Percentiles rank a stretch among this genome's conserved stretches.
Evolutionary conservation across 768 basidiomycete species (phyloP).

Genomic region (Suillus alpinus): DNA sequence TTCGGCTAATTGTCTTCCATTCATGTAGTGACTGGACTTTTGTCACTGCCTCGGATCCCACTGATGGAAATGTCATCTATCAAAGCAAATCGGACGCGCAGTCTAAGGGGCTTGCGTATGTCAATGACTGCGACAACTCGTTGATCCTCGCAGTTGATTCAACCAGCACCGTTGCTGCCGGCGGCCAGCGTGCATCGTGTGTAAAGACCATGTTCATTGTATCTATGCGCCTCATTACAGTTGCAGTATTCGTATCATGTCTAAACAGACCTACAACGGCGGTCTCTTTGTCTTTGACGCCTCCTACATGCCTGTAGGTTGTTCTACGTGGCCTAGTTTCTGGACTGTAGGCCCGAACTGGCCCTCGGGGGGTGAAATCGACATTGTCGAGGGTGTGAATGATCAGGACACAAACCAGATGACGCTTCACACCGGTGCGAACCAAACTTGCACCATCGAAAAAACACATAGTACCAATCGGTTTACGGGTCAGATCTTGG

Average conservation of each 20-base stretch:
- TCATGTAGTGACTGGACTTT: conserved; percentile 61
- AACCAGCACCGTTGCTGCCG: conserved; percentile 42
- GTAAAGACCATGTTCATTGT: conserved; percentile 8
- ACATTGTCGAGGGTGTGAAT: conserved; percentile 74
- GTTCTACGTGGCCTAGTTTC: conserved; percentile 60
- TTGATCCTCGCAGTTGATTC: conserved; percentile 64
- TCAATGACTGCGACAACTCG: conserved; percentile 51
- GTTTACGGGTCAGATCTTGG: conserved; percentile 23
- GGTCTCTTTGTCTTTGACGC: conserved; percentile 78
- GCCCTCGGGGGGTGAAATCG: conserved; percentile 61
- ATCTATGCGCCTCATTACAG: conserved; percentile 2
- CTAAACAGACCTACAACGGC: conserved; percentile 55
- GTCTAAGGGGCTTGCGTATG: conserved; percentile 55
- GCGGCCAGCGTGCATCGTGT: conserved; percentile 54
- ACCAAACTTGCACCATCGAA: conserved; percentile 34
- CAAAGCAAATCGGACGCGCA: no score
- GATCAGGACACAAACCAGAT: conserved; percentile 54
- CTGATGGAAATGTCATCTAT: conserved; percentile 68
- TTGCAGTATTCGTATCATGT: conserved; percentile 63
- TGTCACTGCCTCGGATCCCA: conserved; percentile 63
- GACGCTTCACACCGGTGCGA: conserved; percentile 57
- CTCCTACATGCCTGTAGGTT: conserved; percentile 67
- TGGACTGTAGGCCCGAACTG: conserved; percentile 52
- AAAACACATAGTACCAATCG: conserved; percentile 1
- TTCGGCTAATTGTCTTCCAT: not conserved